Percentiles rank a stretch among this genome's conserved stretches.
Conservation (phyloP, 352 stramenopile species). For the Phytophthora fragariae region DNA sequence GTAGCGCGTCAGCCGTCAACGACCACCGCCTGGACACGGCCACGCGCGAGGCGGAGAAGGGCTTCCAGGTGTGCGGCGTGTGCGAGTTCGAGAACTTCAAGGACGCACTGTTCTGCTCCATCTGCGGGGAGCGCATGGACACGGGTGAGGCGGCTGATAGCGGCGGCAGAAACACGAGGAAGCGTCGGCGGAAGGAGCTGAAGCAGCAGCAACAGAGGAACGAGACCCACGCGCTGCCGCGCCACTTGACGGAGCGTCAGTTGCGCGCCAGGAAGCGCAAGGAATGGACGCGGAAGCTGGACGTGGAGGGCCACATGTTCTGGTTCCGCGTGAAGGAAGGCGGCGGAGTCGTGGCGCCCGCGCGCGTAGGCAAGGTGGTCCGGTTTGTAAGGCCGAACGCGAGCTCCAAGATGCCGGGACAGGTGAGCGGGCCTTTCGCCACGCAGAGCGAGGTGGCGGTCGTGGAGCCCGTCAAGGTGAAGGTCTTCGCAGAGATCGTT, state of each 20-base stretch:
- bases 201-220: conserved; percentile 16
- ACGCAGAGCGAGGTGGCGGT: conserved; percentile 43
- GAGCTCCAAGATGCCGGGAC: conserved; percentile 40
- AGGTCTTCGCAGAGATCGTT: conserved; percentile 43
- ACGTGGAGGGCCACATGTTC: conserved; percentile 63
- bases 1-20: conserved; percentile 18
- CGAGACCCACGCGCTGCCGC: not conserved
- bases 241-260: conserved; percentile 43
- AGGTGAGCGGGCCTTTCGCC: conserved; percentile 23
- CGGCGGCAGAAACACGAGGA: conserved; percentile 26
- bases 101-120: conserved; percentile 48
- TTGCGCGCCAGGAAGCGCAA: conserved; percentile 54
- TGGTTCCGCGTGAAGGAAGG: conserved; percentile 54
- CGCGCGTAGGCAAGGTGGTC: conserved; percentile 41
- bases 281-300: conserved; percentile 64
- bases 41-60: conserved; percentile 59
- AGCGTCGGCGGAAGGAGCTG: conserved; percentile 6
- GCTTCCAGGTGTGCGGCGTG: conserved; percentile 50
- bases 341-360: conserved; percentile 17
- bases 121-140: conserved; percentile 54
- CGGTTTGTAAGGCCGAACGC: conserved; percentile 38
- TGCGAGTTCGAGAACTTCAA: conserved; percentile 77
- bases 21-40: conserved; percentile 63
- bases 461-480: conserved; percentile 38
- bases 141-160: not conserved